phyloP scores from a whole-genome alignment of 208 protist species.

The Acanthamoeba divionensis region DNA sequence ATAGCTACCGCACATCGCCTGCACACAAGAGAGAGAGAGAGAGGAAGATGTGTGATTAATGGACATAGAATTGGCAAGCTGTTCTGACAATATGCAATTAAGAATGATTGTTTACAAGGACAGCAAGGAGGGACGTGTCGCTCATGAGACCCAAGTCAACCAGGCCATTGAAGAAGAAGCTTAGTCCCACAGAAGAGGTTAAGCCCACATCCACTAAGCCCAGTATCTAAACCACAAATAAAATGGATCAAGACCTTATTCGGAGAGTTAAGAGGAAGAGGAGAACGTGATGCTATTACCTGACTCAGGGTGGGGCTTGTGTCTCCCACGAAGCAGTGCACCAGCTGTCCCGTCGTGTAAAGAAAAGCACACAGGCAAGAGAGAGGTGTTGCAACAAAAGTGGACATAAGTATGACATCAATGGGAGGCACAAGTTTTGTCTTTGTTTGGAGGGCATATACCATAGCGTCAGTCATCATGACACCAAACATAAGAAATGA shows the following conservation, averaged over 20 bases:
- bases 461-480: constrained; percentile 7
- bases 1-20: neutral
- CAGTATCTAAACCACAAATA: neutral
- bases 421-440: neutral
- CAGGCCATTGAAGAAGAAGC: neutral
- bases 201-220: neutral
- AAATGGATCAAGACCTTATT: too few relatives aligned
- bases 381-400: neutral
- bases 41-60: neutral
- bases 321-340: neutral
- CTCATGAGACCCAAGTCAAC: neutral
- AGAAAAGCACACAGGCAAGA: neutral
- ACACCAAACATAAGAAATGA: neutral
- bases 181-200: neutral
- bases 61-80: neutral
- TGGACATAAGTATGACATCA: neutral
- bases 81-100: neutral
- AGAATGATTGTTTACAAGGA: neutral
- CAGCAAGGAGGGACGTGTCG: neutral
- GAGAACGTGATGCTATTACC: too few relatives aligned
- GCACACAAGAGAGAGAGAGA: neutral
- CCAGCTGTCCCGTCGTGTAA: neutral
- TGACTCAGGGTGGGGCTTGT: too few relatives aligned
- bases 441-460: neutral
- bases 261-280: too few relatives aligned